Evolutionary conservation across 257 asterid genomes (phyloP), one percentile per base, ranked within the genome.

Genomic region (Gentiana macrophylla): DNA sequence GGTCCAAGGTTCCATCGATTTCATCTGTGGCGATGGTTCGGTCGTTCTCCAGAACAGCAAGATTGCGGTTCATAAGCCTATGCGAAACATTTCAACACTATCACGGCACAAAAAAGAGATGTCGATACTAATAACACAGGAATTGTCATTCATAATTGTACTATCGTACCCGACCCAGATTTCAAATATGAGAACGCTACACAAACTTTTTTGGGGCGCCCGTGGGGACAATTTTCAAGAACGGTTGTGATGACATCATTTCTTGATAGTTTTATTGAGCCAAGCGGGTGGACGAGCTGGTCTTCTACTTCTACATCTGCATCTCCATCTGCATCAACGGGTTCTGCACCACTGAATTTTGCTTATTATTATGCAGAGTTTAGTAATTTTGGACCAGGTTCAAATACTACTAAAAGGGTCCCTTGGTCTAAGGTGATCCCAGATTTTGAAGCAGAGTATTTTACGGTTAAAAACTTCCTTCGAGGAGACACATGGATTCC

Each of bases 401-500:
- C 66, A 33, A 32, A 35, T 4, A 47, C 33, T 0, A 1, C 8
- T 2, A 6, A 10, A 0, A 36, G 62, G 8, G 70, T 58, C 3
- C 32, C 13, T 0, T 69, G 74, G 70, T 12, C 66, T 15, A 53
- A 33, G 1, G 0, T 11, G 2, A 58, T 55, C 32, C 34, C 33
- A 7, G 56, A 9, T 8, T 9, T 3, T 1, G 24, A 62, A 1
- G 62, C 65, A 5, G 43, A 55, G 6, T 5, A 12, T 1, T 63
- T 63, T 11, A 63, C 59, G 0, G 59, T 53, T 1, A 52, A 50
- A 1, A 63, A 49, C 9, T 69, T 69, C 15, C 10, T 68, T 3
- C n/a, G 52, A 0, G 59, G 74, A 0, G 43, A 60, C 0, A 8
- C 35, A 8, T 69, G 74, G 59, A 67, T 67, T 32, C 67, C 63